A percentile compares a stretch with the other conserved stretches of the same genome.
These are phyloP conservation scores for Colletotrichum higginsianum DNA, from an alignment of 2,329 filamentous ascomycete species.

Conservation along the genomic window DNA sequence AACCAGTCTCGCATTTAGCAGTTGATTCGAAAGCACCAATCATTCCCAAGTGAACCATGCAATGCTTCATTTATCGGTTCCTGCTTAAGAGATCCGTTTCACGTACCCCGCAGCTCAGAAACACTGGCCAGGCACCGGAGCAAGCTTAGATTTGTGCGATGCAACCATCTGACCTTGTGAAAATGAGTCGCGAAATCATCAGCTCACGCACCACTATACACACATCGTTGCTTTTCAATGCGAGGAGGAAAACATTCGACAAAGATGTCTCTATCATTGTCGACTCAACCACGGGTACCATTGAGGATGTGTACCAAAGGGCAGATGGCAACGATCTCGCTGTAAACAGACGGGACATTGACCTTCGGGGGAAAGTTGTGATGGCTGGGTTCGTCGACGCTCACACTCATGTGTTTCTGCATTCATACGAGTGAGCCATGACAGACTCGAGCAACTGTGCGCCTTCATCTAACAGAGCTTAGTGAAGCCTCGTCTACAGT, in stretches of 20 bases:
- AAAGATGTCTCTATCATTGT: constrained; percentile 60
- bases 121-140: neutral
- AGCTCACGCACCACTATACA: constrained; percentile 54
- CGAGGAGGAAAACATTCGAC: constrained; percentile 58
- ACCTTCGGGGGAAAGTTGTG: constrained; percentile 67
- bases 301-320: constrained; percentile 51
- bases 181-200: constrained; percentile 8
- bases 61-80: neutral
- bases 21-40: neutral
- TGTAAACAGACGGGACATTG: constrained; percentile 58
- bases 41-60: neutral
- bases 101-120: constrained; percentile 3
- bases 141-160: neutral
- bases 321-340: constrained; percentile 47
- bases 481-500: constrained; percentile 46
- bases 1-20: neutral
- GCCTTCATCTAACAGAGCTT: constrained; percentile 7
- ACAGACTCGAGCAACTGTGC: too few species aligned
- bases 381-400: constrained; percentile 69
- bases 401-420: constrained; percentile 71
- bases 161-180: neutral
- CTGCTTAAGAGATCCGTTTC: neutral
- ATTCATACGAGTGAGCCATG: constrained; percentile 58
- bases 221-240: constrained; percentile 63
- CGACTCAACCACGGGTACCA: constrained; percentile 56